Evolutionary conservation across 2,329 filamentous ascomycete genomes (phyloP), one percentile per base, ranked within the genome.

Genomic region (Leptographium wingfieldii): DNA sequence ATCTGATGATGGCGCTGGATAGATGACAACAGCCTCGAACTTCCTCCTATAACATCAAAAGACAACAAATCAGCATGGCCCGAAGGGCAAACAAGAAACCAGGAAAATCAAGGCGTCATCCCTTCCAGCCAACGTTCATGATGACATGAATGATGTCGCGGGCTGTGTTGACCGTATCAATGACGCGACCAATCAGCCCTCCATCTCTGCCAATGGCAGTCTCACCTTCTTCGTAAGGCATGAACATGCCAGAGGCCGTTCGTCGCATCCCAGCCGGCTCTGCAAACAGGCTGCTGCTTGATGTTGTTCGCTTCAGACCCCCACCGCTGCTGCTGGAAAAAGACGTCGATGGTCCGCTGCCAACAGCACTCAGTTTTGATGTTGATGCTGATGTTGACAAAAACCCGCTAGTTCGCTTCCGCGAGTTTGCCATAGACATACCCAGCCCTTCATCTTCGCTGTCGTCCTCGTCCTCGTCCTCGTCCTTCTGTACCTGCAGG

Each of bases 181-280:
- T 84, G 56, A 95, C 85, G 67, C 86, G 84, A 62, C 88, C 87
- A 68, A 95, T 81, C 59, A 95, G 78, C 55, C 87, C 86, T 57
- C 80, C 77, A 67, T 76, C 82, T 62, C 78, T 75, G 56, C 78
- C 76, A 56, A 73, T 77, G 55, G 72, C 78, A 69, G 72, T 76
- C 64, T 90, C 88, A 62, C 84, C 84, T 66, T 91, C 87, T 66
- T 91, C 88, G 66, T 86, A 87, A 9, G 90, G 89, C 87, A 95
- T 92, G 67, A 95, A 87, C 89, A 95, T 95, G 66, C 90, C 91
- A 48, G 90, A 94, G 57, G 84, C 78, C 25, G 90, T 95, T 65
- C 91, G 81, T 63, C 86, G 84, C 77, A 95, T 85, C 58, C 85
- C 85, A 22, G 73, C 75, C 52, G 78, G 74, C 61, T 82, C 78